A percentile compares a stretch with the other conserved stretches of the same genome.
These are phyloP conservation scores for Suhomyces kunorum DNA, from an alignment of 1,139 yeast species.

Conservation along the genomic window DNA sequence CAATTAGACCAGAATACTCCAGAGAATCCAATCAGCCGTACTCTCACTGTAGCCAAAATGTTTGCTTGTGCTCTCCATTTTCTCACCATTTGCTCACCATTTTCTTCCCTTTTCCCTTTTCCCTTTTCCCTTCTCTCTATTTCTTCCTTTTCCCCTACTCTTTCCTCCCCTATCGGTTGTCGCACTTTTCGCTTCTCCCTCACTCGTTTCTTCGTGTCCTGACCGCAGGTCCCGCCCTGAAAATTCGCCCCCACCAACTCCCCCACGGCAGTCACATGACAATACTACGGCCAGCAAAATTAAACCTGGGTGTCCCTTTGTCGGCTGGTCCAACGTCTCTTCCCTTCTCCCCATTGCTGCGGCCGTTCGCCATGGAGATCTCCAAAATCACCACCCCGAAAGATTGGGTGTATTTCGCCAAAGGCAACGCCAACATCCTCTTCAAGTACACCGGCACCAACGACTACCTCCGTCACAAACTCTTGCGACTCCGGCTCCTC, in stretches of 20 bases:
- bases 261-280: constrained; percentile 4
- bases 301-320: neutral
- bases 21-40: too few relatives aligned
- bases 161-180: too few relatives aligned
- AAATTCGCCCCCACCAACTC: constrained; percentile 1
- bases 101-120: neutral
- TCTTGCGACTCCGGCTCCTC: constrained; percentile 39
- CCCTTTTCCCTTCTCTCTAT: neutral
- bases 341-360: constrained; percentile 1
- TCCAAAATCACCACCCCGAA: constrained; percentile 41
- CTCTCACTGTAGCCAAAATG: too few relatives aligned
- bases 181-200: too few relatives aligned
- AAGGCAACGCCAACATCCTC: constrained; percentile 49
- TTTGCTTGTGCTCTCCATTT: too few relatives aligned
- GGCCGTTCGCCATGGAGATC: constrained; percentile 35
- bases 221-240: neutral
- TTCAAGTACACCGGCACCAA: constrained; percentile 42
- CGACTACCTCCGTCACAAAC: constrained; percentile 38
- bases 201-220: too few relatives aligned
- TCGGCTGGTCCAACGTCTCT: neutral
- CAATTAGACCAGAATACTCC: too few relatives aligned
- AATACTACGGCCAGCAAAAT: neutral
- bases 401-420: constrained; percentile 49
- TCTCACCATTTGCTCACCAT: too few relatives aligned
- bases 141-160: neutral